Evolutionary conservation across 495 filamentous ascomycete species (phyloP), one percentile per base, ranked within the genome.

Genomic region (Stereocaulon alpinum): DNA sequence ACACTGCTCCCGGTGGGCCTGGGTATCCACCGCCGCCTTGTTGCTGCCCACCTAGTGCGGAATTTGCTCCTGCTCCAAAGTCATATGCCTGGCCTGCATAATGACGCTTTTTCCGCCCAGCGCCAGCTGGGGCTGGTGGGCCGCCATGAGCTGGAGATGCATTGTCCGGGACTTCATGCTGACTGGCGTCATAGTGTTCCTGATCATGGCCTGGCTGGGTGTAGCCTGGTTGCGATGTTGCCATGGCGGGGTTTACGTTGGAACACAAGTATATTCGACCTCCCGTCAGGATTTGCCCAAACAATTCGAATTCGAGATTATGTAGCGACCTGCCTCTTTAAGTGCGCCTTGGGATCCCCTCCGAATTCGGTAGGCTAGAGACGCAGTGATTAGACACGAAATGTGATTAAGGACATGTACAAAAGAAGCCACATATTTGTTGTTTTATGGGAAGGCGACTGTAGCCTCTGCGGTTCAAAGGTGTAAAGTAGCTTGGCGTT

Each of bases 81-180:
- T 96, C 94, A 70, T 92, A 98, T 6, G 91, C 92, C 69, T 91
- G 86, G 29, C 88, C 89, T 27, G 94, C 93, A 76, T 98, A 98
- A 44, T 86, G 83, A 71, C 90, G 79, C 78, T 95, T 95, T 79
- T 91, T 96, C 71, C 85, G 79, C 76, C 76, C 82, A 77, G 65
- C 82, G 71, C 61, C 79, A 73, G 32, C 40, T 10, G 68, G 63
- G 45, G 59, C 69, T 32, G 67, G 68, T 42, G 69, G 56, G 56
- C 68, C 59, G 15, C 68, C 67, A 62, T 73, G 70, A 47, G 67
- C 63, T 53, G 74, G 75, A 40, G 68, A 63, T 58, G 68, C 64
- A 42, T 72, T 68, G 27, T 73, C 67, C 45, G 66, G 71, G 60
- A 73, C 71, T 48, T 79, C 83, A 37, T 73, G 75, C 48, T 81